Evolutionary conservation across 306 rosid species (phyloP).

Genomic region (Cucurbita maxima): DNA sequence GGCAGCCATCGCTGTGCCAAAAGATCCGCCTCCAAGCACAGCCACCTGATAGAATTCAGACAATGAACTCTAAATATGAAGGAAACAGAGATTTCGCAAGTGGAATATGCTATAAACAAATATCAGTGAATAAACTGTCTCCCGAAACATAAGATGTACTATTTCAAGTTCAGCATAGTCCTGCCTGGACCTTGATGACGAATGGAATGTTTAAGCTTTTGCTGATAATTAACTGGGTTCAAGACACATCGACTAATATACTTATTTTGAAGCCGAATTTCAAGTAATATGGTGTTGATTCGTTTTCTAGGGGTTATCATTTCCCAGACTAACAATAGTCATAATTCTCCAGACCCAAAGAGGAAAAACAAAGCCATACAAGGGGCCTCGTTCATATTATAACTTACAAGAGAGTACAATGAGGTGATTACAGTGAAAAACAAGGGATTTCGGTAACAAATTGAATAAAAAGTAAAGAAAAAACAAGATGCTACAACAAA

Average conservation of each 20-base stretch:
- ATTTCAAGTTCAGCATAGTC: not conserved
- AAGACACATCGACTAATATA: not conserved
- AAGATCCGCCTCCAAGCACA: slow-evolving; percentile 95
- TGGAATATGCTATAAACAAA: not conserved
- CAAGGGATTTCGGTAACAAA: not conserved
- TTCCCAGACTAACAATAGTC: not conserved
- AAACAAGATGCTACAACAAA: not conserved
- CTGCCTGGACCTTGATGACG: not conserved
- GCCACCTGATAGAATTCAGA: slow-evolving; percentile 35
- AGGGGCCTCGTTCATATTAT: not conserved
- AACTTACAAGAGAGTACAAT: not conserved
- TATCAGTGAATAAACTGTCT: not conserved
- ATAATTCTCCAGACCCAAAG: not conserved
- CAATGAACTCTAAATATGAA: not conserved
- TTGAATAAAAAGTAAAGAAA: not conserved
- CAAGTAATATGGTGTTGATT: not conserved
- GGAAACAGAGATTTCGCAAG: not conserved
- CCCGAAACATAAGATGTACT: not conserved
- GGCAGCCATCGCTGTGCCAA: slow-evolving; percentile 96
- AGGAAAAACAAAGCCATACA: not conserved
- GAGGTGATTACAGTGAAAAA: not conserved
- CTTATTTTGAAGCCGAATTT: not conserved
- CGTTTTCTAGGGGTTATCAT: not conserved
- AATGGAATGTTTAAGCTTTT: not conserved
- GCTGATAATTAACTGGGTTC: not conserved